Base-by-base conservation (phyloP, 352 stramenopile genomes). In the Thalassiosira sp. region DNA sequence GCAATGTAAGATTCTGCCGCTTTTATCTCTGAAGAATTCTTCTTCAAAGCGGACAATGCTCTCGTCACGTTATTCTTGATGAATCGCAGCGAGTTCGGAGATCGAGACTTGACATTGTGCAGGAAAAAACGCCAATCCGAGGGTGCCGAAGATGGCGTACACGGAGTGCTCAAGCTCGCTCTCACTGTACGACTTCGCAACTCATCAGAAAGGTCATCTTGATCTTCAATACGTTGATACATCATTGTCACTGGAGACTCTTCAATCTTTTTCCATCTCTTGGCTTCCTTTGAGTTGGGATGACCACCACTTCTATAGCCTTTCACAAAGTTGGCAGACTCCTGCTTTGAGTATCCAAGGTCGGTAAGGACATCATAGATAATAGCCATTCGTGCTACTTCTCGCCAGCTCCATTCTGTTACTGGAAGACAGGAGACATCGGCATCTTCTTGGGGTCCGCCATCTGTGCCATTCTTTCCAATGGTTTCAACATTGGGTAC, bases 261-360 rank as follows among this genome's bases (percentile, higher is more conserved):
- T 82, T 94, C 86, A 33, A 88, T 84, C 35, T 87, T 81, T 37
- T 88, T 84, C 59, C 90, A 76, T 59, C 89, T 67, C 42, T 82
- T 88, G 1, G 89, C 86, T 81, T 94, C 86, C 59, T 94, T 94
- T 3, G 86, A 92, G 57, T 94, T 94, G 5, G 89, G 89, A 80
- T 94, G 89, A 13, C 89, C 89, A 27, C 82, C 82, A 71, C 82
- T 92, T 52, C 89, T 65, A 58, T 90, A 91, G 22, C 89, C 89
- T 63, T 89, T 88, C 8, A 92, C 52, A 35, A 89, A 75, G 63
- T 92, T 89, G 5, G 83, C 79, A 42, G 65, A 57, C 59, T 94
- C 89, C 22, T 87, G 75, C 69, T 89, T 87, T 18, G 72, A 66
- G 57, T 82, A 88, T 33, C 89, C 89, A 40, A 92, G 76, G 52